These are phyloP conservation scores for Paramecium primaurelia DNA, from an alignment of 73 alveolate genomes.

Conservation along the genomic window DNA sequence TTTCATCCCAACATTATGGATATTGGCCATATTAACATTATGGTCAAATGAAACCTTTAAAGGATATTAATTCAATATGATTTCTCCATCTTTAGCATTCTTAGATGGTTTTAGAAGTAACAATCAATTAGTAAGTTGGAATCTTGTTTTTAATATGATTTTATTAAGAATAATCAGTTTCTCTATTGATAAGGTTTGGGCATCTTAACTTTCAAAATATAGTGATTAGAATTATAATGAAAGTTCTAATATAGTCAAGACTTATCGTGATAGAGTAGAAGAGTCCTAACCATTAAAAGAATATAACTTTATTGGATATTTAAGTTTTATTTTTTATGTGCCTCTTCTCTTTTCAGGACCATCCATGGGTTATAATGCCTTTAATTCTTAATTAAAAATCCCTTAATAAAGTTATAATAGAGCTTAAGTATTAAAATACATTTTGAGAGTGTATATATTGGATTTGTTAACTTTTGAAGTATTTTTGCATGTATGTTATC, in stretches of 20 bases:
- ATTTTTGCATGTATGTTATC: conserved; percentile 24
- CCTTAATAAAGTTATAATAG: conserved; percentile 36
- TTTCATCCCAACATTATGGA: conserved; percentile 24
- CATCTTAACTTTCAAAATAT: background rate
- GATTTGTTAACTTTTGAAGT: background rate
- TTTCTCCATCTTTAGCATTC: background rate
- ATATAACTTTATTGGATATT: conserved; percentile 28
- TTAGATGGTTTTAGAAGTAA: background rate
- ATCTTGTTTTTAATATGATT: conserved; percentile 46
- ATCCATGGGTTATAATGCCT: conserved; percentile 47
- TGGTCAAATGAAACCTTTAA: conserved; percentile 39
- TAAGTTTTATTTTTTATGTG: conserved; percentile 16
- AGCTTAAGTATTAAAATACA: background rate
- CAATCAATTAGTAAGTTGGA: conserved; percentile 50
- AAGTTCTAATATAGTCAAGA: background rate
- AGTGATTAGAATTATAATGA: background rate
- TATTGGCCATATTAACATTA: background rate
- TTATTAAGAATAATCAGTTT: conserved; percentile 53
- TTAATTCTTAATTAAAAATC: conserved; percentile 37
- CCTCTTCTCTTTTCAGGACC: conserved; percentile 59
- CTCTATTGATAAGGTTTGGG: conserved; percentile 44
- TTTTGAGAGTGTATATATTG: conserved; percentile 8
- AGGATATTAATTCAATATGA: background rate
- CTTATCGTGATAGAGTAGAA: conserved; percentile 35
- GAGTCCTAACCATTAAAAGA: conserved; percentile 38